Evolutionary conservation across 73 alveolate species (phyloP), one percentile per base, ranked within the genome.

Genomic region (Paramecium primaurelia): DNA sequence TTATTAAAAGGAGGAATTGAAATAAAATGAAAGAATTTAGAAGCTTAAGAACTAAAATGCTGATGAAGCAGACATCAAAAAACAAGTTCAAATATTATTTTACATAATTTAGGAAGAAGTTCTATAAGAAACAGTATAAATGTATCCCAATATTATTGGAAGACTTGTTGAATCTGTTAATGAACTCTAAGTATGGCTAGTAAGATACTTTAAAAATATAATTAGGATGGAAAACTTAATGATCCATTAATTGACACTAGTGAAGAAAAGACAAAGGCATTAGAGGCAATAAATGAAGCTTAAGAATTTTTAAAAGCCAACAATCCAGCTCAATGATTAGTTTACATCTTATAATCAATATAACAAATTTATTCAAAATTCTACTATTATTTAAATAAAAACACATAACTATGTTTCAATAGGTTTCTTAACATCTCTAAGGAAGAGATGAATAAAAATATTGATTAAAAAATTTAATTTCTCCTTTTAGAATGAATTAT

Each of bases 311-410:
- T 80, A 14, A 26, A 40, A 25, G 77, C 73, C 18, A 3, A 80
- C 58, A 80, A 80, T 47, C 91, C 91, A 80, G 91, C 91, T 6
- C 49, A 80, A 80, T 80, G 91, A 80, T 64, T 64, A 64, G 16
- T 64, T 64, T 25, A 32, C 22, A 26, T 28, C 22, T 64, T 12
- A 32, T 32, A 0, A 32, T 64, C 26, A 64, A 64, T 18, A 54
- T n/a, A 3, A 25, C 4, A 8, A 42, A 49, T 49, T 49, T 49
- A 16, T 49, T 49, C 6, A 26, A 49, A 28, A 49, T 14, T 49
- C 5, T 49, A 40, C 59, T 49, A 0, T 22, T 22, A 22, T 22
- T 22, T 22, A 22, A 22, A 22, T 22, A 22, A 22, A 22, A 22
- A 22, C 0, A 22, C 25, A 22, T 22, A 22, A 22, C 25, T 22